Conservation (phyloP, 441 rosid genomes). For the Pelargonium citronellum region DNA sequence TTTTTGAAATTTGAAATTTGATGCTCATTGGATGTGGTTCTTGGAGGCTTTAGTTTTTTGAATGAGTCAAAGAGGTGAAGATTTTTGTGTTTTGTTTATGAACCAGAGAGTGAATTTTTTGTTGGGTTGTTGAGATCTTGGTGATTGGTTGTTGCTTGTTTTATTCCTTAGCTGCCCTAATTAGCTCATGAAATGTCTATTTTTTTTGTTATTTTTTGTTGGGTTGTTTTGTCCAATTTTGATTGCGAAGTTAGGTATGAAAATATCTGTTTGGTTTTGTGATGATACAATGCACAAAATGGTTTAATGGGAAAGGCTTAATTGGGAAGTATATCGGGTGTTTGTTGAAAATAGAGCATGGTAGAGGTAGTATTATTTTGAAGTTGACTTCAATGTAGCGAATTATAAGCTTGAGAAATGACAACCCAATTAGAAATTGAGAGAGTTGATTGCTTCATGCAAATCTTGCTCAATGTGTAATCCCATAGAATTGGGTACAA, state of each 20-base stretch:
- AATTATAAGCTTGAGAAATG: neutral
- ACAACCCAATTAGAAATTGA: neutral
- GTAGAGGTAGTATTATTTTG: neutral
- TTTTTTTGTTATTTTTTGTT: neutral
- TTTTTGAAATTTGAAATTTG: conserved; percentile 12
- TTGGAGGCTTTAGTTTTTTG: neutral
- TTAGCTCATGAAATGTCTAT: neutral
- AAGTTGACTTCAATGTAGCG: neutral
- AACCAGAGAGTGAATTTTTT: neutral
- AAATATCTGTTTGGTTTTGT: neutral
- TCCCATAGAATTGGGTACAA: neutral
- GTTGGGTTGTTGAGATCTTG: neutral
- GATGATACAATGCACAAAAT: neutral
- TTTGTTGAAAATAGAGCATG: neutral
- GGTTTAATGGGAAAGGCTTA: neutral
- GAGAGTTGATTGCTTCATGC: neutral
- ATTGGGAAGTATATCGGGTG: neutral
- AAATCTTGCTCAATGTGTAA: neutral
- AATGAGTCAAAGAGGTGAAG: too few relatives aligned
- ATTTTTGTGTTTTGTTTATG: neutral
- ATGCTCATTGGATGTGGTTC: neutral
- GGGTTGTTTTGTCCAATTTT: neutral
- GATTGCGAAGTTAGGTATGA: neutral
- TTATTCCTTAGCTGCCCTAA: neutral
- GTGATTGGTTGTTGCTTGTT: neutral